These are phyloP conservation scores for Gossypium herbaceum DNA, from an alignment of 345 rosid species.

Conservation along the genomic window DNA sequence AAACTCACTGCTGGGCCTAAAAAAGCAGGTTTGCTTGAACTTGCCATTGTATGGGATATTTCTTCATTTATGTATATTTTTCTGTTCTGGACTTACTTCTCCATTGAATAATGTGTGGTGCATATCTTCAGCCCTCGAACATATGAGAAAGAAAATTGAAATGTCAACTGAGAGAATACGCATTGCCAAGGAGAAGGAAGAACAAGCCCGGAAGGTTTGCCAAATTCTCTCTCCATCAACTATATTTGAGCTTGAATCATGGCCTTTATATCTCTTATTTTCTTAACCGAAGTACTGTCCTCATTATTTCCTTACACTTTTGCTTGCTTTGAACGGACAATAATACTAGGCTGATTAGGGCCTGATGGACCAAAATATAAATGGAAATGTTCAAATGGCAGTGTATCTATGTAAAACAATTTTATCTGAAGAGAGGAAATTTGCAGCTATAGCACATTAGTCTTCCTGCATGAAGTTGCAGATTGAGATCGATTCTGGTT, in stretches of 20 bases:
- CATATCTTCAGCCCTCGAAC: constrained; percentile 61
- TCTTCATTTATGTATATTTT: constrained; percentile 7
- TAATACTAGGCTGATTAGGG: background rate
- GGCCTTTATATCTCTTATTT: background rate
- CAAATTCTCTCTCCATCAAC: constrained; percentile 7
- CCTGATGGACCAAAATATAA: background rate
- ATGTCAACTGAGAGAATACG: constrained; percentile 62
- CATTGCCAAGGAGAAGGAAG: constrained; percentile 70
- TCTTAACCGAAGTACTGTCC: background rate
- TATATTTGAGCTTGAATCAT: background rate
- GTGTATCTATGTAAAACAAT: background rate
- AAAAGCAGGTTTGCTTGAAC: constrained; percentile 58
- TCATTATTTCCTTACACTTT: background rate
- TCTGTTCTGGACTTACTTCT: constrained; percentile 22
- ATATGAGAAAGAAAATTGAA: constrained; percentile 87
- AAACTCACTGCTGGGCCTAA: constrained; percentile 98
- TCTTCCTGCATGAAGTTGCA: background rate
- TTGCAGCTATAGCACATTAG: background rate
- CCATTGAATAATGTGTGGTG: constrained; percentile 20
- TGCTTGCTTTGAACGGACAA: background rate
- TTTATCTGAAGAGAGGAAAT: constrained; percentile 1
- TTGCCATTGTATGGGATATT: constrained; percentile 1
- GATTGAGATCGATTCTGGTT: constrained; percentile 4
- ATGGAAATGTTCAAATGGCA: background rate
- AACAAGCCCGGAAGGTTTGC: constrained; percentile 71